Base-by-base conservation (phyloP, 371 early-diverging fungal species). In the Zopfochytrium polystomum region DNA sequence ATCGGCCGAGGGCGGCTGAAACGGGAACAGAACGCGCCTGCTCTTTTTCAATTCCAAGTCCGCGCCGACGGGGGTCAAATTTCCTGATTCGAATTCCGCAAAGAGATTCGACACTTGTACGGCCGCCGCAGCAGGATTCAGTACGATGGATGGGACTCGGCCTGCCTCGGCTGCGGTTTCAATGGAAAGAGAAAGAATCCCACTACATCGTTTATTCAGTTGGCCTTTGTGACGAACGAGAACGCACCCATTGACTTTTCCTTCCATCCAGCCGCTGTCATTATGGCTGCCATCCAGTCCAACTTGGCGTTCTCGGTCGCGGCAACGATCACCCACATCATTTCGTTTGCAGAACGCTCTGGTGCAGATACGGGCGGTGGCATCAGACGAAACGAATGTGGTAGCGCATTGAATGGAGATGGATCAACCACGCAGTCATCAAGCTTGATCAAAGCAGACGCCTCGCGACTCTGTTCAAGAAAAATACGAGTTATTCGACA, bases 351-450 rank as follows among this genome's bases (percentile, higher is more conserved):
- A 23, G 56, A 50, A 22, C 54, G 52, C 56, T 63, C 63, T 47
- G 49, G 49, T 4, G 50, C n/a, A 5, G 50, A 46, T 1, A 49
- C 63, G 26, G 63, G 63, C 0, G 63, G 63, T 13, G 63, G 63
- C 22, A 29, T 18, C 4, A 63, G 47, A 31, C 56, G 55, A 35
- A 63, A 63, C 9, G 63, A 63, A 31, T 63, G 29, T 9, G 32
- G 23, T 1, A 32, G 47, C n/a, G 18, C 9, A 4, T 29, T 26
- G 44, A 47, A 63, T 27, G 55, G 44, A 2, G 49, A 20, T 25
- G 63, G 63, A 26, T 63, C 51, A 29, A 63, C 52, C 26, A 63
- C 5, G 42, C 63, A 63, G 31, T 63, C 63, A 27, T 63, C 63
- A 2, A 63, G 50, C 38, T 55, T 63, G 57, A 63, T 56, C 22